Conservation (phyloP, 192 early-diverging fungal genomes). For the Coemansia sp. region DNA sequence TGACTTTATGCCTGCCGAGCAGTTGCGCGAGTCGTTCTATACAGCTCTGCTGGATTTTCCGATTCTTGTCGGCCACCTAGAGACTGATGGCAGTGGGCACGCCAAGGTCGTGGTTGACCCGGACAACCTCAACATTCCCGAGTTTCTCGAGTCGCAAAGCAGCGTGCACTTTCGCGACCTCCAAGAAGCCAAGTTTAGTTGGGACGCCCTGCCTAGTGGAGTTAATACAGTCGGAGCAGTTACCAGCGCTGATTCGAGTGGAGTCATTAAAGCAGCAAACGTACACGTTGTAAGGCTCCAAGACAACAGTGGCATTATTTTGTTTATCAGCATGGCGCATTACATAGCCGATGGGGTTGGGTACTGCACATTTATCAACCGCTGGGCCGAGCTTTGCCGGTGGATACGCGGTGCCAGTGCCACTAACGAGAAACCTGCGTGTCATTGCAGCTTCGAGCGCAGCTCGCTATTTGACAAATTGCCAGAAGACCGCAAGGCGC, state of each 20-base stretch:
- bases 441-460: no score
- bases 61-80: slow-evolving; percentile 24
- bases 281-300: no score
- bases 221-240: neutral
- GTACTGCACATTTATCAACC: no score
- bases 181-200: slow-evolving; percentile 13
- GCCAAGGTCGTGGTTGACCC: slow-evolving; percentile 5
- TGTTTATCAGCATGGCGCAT: no score
- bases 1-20: slow-evolving; percentile 28
- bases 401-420: no score
- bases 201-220: slow-evolving; percentile 14
- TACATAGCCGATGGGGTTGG: no score
- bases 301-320: no score
- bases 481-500: no score
- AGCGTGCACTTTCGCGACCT: slow-evolving; percentile 15
- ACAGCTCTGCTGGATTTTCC: slow-evolving; percentile 24
- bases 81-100: neutral
- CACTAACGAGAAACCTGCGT: no score
- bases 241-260: neutral
- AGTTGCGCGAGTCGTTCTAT: slow-evolving; percentile 25
- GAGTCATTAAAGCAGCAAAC: slow-evolving; percentile 14
- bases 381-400: no score
- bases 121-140: slow-evolving; percentile 32
- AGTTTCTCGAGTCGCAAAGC: slow-evolving; percentile 23
- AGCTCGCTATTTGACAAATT: no score